A percentile compares a stretch with the other conserved stretches of the same genome.
Conservation (phyloP, 495 filamentous ascomycete genomes). For the Neurospora cerealis region DNA sequence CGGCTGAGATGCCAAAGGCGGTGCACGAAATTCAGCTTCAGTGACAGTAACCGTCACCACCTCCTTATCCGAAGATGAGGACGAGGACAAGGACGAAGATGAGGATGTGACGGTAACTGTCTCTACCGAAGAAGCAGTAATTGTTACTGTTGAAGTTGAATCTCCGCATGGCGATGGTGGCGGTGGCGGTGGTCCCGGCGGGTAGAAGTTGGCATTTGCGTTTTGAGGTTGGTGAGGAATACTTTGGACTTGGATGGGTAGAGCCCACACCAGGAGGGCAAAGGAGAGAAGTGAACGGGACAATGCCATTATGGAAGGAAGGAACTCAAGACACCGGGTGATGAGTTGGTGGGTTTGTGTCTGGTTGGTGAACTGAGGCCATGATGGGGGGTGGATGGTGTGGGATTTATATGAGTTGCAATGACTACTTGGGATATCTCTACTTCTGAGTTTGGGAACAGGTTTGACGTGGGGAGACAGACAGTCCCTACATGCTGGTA, state of each 20-base stretch:
- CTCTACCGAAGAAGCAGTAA: neutral
- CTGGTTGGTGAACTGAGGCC: neutral
- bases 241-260: neutral
- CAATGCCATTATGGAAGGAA: neutral
- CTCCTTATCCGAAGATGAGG: neutral
- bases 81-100: neutral
- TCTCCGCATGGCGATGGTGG: neutral
- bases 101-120: neutral
- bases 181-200: neutral
- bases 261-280: neutral
- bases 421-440: neutral
- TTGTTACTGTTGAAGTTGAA: conserved; percentile 5
- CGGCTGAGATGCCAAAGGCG: neutral
- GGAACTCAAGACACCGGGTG: neutral
- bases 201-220: neutral
- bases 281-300: neutral
- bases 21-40: neutral
- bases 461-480: neutral
- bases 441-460: neutral
- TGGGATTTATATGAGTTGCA: neutral
- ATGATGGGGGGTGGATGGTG: neutral
- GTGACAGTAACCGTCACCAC: neutral
- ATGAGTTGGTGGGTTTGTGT: neutral
- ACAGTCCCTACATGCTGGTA: neutral
- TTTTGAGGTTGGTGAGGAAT: neutral